Evolutionary conservation across 2,329 filamentous ascomycete genomes (phyloP).

Genomic region (Colletotrichum falcatum): DNA sequence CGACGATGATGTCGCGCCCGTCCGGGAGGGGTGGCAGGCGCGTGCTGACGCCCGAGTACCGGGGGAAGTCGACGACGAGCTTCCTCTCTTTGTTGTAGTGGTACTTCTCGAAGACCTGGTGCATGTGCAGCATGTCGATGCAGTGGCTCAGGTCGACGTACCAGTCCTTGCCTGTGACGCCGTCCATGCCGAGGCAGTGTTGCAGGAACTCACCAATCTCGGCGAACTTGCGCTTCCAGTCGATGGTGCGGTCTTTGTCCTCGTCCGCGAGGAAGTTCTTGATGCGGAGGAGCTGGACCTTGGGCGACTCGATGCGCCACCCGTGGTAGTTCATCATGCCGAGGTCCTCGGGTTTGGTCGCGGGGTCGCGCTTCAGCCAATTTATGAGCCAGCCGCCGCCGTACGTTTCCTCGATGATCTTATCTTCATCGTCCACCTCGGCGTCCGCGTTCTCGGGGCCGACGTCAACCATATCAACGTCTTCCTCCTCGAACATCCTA

Average conservation of each 20-base stretch:
- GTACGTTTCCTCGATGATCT: not conserved
- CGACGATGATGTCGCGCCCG: constrained; percentile 21
- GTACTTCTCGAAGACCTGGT: constrained; percentile 51
- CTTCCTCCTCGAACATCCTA: not conserved
- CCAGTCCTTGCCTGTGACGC: constrained; percentile 46
- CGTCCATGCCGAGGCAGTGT: constrained; percentile 46
- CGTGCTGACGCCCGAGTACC: constrained; percentile 43
- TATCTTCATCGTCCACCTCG: not conserved
- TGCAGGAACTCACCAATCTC: constrained; percentile 55
- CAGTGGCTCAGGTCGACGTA: constrained; percentile 47
- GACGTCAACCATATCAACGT: constrained; percentile 27
- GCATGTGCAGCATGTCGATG: constrained; percentile 50
- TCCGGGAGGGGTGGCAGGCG: constrained; percentile 46
- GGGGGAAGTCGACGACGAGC: constrained; percentile 46
- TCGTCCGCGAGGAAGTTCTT: constrained; percentile 62
- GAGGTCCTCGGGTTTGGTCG: constrained; percentile 25
- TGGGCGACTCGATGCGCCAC: constrained; percentile 51
- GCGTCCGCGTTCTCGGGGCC: not conserved
- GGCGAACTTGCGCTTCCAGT: constrained; percentile 54
- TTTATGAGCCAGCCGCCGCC: constrained; percentile 37
- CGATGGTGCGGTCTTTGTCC: constrained; percentile 56
- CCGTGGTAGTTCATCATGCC: constrained; percentile 48
- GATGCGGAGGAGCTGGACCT: constrained; percentile 48
- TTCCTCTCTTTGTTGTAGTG: constrained; percentile 48
- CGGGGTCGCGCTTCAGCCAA: constrained; percentile 34